Percentiles rank a stretch among this genome's conserved stretches.
phyloP scores from a whole-genome alignment of 2,329 filamentous ascomycete genomes.

The Lizonia empirigonia region DNA sequence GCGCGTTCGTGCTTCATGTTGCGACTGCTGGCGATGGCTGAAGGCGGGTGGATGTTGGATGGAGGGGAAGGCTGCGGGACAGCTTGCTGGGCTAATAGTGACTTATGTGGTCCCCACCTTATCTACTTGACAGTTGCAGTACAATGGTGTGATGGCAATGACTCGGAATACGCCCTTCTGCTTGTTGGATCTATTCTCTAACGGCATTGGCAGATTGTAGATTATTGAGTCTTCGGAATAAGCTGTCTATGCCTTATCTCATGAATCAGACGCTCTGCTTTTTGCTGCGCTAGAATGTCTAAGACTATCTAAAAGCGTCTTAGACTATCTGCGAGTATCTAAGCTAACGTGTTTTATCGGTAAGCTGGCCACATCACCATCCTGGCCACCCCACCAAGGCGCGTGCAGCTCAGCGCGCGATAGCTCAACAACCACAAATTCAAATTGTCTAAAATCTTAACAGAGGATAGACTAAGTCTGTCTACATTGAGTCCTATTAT shows the following conservation, averaged over 20 bases:
- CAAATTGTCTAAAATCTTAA: too few relatives aligned
- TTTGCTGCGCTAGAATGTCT: too few relatives aligned
- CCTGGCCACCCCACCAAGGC: too few relatives aligned
- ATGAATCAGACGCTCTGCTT: too few relatives aligned
- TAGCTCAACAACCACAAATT: too few relatives aligned
- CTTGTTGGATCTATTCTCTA: background rate
- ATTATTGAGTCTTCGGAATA: constrained; percentile 5
- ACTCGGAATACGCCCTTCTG: constrained; percentile 4
- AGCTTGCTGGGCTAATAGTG: background rate
- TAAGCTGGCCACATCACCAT: too few relatives aligned
- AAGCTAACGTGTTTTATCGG: too few relatives aligned
- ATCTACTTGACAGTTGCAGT: background rate
- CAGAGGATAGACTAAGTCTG: too few relatives aligned
- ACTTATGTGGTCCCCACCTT: constrained; percentile 7
- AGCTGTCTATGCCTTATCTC: background rate
- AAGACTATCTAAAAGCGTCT: too few relatives aligned
- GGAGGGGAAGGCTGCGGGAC: constrained; percentile 6
- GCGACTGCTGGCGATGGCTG: constrained; percentile 7
- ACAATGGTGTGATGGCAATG: background rate
- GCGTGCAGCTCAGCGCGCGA: too few relatives aligned
- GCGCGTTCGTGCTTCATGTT: constrained; percentile 44
- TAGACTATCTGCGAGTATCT: too few relatives aligned
- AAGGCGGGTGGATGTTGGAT: constrained; percentile 1
- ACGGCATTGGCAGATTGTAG: background rate
- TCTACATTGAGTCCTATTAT: too few relatives aligned